phyloP scores from a whole-genome alignment of 2,329 filamentous ascomycete species.

The Neopestalotiopsis sp. region DNA sequence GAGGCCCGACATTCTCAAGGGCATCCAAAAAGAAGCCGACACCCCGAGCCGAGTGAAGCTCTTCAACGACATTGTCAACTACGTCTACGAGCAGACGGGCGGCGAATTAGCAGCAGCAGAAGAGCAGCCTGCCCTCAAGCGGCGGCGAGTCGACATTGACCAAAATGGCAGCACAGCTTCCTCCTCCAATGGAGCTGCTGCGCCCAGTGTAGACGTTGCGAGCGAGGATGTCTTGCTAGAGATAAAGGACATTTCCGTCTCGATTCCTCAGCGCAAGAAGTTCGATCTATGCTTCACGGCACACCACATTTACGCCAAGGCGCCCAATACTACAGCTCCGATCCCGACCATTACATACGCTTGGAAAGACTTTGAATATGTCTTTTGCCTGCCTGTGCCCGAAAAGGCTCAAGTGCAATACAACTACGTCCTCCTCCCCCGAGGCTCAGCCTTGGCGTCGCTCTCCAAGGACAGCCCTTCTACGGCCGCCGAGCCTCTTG shows the following conservation, averaged over 20 bases:
- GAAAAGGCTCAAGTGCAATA: slow-evolving; percentile 70
- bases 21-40: slow-evolving; percentile 60
- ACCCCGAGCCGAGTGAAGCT: slow-evolving; percentile 54
- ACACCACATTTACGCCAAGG: slow-evolving; percentile 62
- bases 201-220: slow-evolving; percentile 44
- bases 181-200: slow-evolving; percentile 26
- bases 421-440: slow-evolving; percentile 70
- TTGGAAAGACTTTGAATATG: slow-evolving; percentile 68
- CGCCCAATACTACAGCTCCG: slow-evolving; percentile 56
- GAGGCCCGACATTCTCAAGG: slow-evolving; percentile 60
- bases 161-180: slow-evolving; percentile 31
- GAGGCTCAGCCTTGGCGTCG: slow-evolving; percentile 57
- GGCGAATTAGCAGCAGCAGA: slow-evolving; percentile 37
- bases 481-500: slow-evolving; percentile 58
- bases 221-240: slow-evolving; percentile 61
- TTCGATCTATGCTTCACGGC: slow-evolving; percentile 68
- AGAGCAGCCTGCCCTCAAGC: slow-evolving; percentile 52
- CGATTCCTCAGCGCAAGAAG: slow-evolving; percentile 72
- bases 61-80: slow-evolving; percentile 62
- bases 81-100: slow-evolving; percentile 52
- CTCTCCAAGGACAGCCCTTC: slow-evolving; percentile 44
- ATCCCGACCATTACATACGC: slow-evolving; percentile 61
- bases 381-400: slow-evolving; percentile 68
- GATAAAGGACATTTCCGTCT: slow-evolving; percentile 71
- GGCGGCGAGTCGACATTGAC: slow-evolving; percentile 55